phyloP scores from a whole-genome alignment of 2,329 filamentous ascomycete species.

The Monosporascus sp. region DNA sequence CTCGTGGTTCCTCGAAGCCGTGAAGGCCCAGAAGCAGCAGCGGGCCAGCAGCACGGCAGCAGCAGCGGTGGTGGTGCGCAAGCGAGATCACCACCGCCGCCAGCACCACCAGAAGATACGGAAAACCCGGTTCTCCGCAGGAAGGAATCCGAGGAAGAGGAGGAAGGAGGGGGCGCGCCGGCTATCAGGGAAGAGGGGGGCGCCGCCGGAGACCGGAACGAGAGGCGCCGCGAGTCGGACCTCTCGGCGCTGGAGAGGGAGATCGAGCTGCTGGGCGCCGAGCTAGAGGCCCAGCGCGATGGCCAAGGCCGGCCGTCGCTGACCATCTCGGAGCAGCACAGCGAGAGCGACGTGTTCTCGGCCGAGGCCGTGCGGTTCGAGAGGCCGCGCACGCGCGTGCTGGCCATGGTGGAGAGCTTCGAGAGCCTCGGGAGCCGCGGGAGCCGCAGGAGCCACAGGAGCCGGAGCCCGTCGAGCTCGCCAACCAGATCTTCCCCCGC shows the following conservation, averaged over 20 bases:
- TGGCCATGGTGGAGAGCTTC: constrained; percentile 49
- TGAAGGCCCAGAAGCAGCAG: background rate
- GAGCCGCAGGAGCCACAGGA: constrained; percentile 32
- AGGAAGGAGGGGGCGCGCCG: background rate
- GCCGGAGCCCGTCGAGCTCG: constrained; percentile 31
- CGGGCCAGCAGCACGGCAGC: too few species aligned
- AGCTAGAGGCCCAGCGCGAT: background rate
- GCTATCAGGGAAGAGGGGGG: constrained; percentile 2
- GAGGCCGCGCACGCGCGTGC: constrained; percentile 7
- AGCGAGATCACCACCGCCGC: constrained; percentile 1
- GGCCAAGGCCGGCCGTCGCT: constrained; percentile 8
- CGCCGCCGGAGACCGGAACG: background rate
- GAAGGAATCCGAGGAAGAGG: constrained; percentile 1
- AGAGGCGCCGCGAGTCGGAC: background rate
- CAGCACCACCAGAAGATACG: background rate
- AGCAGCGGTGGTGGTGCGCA: too few species aligned
- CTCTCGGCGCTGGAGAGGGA: constrained; percentile 4
- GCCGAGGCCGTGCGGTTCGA: constrained; percentile 40
- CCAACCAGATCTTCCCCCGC: constrained; percentile 7
- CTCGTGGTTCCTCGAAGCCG: background rate
- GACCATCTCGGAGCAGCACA: constrained; percentile 17
- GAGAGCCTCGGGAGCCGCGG: constrained; percentile 37
- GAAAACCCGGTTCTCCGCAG: constrained; percentile 16
- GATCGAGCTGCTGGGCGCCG: constrained; percentile 5
- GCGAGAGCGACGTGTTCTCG: constrained; percentile 22